Evolutionary conservation across 371 early-diverging fungal genomes (phyloP), one percentile per base, ranked within the genome.

Genomic region (Mucor velutinosus): DNA sequence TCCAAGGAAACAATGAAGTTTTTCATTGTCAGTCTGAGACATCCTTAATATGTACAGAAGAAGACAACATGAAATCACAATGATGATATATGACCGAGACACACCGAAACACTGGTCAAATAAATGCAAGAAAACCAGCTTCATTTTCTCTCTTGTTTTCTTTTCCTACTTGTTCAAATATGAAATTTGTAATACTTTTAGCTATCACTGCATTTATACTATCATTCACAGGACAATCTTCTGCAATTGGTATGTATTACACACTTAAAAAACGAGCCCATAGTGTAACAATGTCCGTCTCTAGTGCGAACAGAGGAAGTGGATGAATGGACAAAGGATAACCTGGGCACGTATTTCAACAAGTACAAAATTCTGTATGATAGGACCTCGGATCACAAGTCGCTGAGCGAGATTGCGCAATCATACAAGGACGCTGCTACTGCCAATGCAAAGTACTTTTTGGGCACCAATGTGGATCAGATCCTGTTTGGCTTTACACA

Each of bases 241-340:
- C 23, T 15, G 70, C 70, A 5, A 70, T 65, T 14, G 67, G 67
- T 67, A 67, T 51, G 55, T 25, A 37, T 21, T 64, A 30, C 12
- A 30, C 41, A 5, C 53, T 1, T 60, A n/a, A 8, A 53, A 58
- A 59, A 27, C 3, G 14, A 12, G 27, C 14, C 8, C 12, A 15
- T 53, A 53, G 53, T 53, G 53, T 53, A 53, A 27, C 53, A 23
- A 15, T 53, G 8, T 27, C 11, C n/a, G 27, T 15, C 25, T 21
- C 7, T 19, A 67, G 70, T 70, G 32, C 21, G 65, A 47, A 60
- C 65, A 1, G 65, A 64, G 35, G 75, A 79, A 51, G 62, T 72
- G 32, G 15, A 60, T 4, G 43, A 69, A 37, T 82, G 82, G 82
- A 77, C 77, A 30, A 72, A 57, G 15, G 78, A 82, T 30, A 69